These are phyloP conservation scores for Parmelia sp. DNA, from an alignment of 495 filamentous ascomycete genomes.

Conservation along the genomic window DNA sequence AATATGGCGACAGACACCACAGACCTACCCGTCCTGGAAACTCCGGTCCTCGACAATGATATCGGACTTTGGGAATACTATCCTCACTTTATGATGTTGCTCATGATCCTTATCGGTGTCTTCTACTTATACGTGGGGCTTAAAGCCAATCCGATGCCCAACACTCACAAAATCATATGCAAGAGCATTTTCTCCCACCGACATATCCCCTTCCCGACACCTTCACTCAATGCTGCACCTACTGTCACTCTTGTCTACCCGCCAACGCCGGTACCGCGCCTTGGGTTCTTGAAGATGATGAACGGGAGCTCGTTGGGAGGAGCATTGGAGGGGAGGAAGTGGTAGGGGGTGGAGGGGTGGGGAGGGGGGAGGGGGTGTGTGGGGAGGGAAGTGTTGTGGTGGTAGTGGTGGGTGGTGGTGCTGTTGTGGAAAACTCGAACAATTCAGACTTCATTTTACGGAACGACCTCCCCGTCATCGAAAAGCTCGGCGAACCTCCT, in stretches of 20 bases:
- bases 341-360: background rate
- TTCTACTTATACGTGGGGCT: background rate
- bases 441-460: background rate
- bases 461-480: background rate
- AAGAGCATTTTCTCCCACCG: background rate
- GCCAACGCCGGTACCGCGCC: background rate
- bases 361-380: background rate
- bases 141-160: background rate
- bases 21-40: background rate
- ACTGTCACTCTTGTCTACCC: background rate
- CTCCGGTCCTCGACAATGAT: background rate
- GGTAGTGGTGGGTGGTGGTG: background rate
- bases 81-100: background rate
- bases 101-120: background rate
- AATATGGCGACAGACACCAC: background rate
- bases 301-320: background rate
- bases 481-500: background rate
- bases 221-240: background rate
- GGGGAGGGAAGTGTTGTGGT: background rate
- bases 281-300: background rate
- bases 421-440: background rate
- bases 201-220: background rate
- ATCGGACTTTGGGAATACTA: background rate
- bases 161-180: background rate
- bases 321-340: background rate